Percentiles rank a stretch among this genome's conserved stretches.
Conservation (phyloP, 306 rosid species). For the Gastrolobium bilobum region DNA sequence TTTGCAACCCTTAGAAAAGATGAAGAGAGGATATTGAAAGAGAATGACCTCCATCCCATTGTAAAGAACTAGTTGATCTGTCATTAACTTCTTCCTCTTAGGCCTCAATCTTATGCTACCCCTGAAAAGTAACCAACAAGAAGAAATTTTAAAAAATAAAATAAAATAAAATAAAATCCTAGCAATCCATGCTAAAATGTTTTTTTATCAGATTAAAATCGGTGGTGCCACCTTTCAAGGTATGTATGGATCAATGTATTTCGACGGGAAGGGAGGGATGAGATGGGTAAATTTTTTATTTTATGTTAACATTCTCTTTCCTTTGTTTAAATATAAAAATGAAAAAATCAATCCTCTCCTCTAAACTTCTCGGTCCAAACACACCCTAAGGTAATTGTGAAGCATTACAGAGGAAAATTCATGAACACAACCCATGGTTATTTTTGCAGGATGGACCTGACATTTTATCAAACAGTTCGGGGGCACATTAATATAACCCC, state of each 20-base stretch:
- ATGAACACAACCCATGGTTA: background rate
- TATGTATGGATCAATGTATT: background rate
- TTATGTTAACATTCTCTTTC: no score
- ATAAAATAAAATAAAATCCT: background rate
- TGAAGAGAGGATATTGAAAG: slow-evolving; percentile 48
- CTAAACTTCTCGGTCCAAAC: background rate
- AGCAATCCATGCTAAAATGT: background rate
- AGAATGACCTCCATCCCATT: slow-evolving; percentile 59
- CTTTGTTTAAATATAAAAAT: background rate
- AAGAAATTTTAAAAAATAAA: background rate
- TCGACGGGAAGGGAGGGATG: no score
- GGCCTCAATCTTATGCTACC: background rate
- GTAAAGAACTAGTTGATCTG: slow-evolving; percentile 28
- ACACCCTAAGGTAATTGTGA: background rate
- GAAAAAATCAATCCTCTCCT: background rate
- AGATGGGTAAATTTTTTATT: no score
- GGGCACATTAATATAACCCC: background rate
- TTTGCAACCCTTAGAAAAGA: slow-evolving; percentile 50
- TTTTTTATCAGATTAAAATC: background rate
- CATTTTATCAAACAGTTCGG: slow-evolving; percentile 30
- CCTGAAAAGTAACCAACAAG: background rate
- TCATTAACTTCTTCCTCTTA: background rate
- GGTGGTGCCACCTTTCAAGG: background rate
- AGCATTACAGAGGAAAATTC: background rate
- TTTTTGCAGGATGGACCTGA: background rate